Evolutionary conservation across 75 land plant species (phyloP), one percentile per base, ranked within the genome.

Genomic region (Picea sitchensis): DNA sequence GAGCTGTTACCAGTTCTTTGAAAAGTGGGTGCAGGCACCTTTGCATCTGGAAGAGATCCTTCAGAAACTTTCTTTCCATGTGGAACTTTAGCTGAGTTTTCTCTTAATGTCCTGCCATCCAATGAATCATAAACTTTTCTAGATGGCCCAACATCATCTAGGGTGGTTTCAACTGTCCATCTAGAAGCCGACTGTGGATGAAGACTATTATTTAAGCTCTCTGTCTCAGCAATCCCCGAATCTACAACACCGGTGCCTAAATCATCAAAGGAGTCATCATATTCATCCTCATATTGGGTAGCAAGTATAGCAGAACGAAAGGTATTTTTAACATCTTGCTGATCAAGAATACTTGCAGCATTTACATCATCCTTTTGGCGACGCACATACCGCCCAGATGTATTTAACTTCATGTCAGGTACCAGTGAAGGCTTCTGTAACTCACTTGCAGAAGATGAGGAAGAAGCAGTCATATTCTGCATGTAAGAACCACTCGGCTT

Each of bases 191-290:
- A 2, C 56, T 65, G 71, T 47, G 86, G 86, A 15, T 31, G 65
- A 13, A 77, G 61, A 15, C 44, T 74, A 69, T 88, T 88, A 58
- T 72, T 82, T 60, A 89, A 58, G 20, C 73, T 82, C 73, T 98
- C 96, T 58, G 82, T 83, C 63, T 95, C 99, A 58, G 88, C 99
- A 23, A 79, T 67, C 20, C 89, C 91, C 20, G 87, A 81, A 76
- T 92, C 96, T 21, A 77, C 90, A 64, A 88, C 65, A 60, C 83
- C 83, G 20, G 87, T 75, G 58, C 94, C 94, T 61, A 98, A 81
- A 47, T 95, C 98, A 83, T 98, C 99, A 85, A 93, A 95, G 41
- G 99, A 95, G 75, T 98, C 99, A 85, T 98, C 99, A 85, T 98
- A 98, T 82, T 98, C 99, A 79, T 98, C 99, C 61, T 98, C 99